Base-by-base conservation (phyloP, 129 eudicot species). In the Flaveria bidentis region DNA sequence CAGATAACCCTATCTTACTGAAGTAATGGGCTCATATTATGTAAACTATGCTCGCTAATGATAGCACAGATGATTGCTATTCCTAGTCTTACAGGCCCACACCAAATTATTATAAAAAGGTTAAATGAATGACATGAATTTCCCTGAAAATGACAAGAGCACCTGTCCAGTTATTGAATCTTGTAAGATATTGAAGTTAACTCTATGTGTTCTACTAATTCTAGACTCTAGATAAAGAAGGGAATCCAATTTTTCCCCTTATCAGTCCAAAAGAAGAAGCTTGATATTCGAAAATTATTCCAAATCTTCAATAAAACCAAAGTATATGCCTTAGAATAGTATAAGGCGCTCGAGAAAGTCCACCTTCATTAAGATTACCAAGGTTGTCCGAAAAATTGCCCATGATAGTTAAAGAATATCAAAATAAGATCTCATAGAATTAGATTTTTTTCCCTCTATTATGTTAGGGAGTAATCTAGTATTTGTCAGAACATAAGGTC, bases 61-160 rank as follows among this genome's bases (percentile, higher is more conserved):
- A 49, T 75, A 75, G 33, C 72, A 47, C 13, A 16, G 44, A 42
- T 58, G 68, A 42, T 57, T 74, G 69, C 12, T 42, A 47, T 74
- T 60, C 49, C 28, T 33, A 20, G 49, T 64, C 6, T 64, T 30
- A 23, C 12, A 64, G 20, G 17, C 44, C 44, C 51, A 44, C 36
- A 44, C 55, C 55, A 44, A 20, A 47, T 58, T 42, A 14, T 50
- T 28, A 2, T 28, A 28, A 62, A 63, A 63, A n/a, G 56, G 11
- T 45, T 10, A 36, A 51, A 75, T 36, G 9, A 75, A 47, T 47
- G 63, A 47, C 72, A 62, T 47, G 20, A 63, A 75, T 63, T 62
- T 47, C 39, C 39, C 50, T 28, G 63, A n/a, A 50, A 69, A 33
- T 42, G 17, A 68, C 36, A 44, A 44, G 56, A 67, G 14, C 33